A percentile compares a stretch with the other conserved stretches of the same genome.
Conservation (phyloP, 2,329 filamentous ascomycete genomes). For the Aspergillus arachidicola region DNA sequence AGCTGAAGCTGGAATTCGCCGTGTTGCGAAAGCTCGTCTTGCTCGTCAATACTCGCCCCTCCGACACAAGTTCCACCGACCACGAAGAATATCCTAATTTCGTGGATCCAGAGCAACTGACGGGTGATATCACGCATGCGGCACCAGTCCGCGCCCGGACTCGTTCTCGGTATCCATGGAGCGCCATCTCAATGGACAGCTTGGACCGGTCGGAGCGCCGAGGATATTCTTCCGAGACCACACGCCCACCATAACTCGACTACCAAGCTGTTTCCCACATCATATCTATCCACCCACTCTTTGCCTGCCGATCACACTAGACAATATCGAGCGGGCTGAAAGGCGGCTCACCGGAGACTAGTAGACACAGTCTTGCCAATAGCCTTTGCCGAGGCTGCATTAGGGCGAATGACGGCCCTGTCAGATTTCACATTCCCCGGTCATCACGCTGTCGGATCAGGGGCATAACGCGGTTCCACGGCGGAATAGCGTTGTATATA, state of each 20-base stretch:
- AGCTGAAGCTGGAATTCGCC: constrained; percentile 54
- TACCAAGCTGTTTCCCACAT: neutral
- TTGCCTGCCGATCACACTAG: neutral
- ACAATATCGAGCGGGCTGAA: neutral
- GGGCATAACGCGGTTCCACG: no score
- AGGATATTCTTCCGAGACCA: constrained; percentile 19
- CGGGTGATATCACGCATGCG: constrained; percentile 42
- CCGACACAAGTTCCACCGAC: constrained; percentile 34
- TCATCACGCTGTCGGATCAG: neutral
- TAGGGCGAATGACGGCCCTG: neutral
- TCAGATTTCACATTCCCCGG: neutral
- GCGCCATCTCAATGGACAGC: constrained; percentile 33
- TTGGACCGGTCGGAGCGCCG: constrained; percentile 28
- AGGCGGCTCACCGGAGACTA: neutral
- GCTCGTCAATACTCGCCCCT: constrained; percentile 37
- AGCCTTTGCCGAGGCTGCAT: neutral
- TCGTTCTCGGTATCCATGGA: constrained; percentile 23
- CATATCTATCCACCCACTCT: neutral
- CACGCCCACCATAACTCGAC: neutral
- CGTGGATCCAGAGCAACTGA: constrained; percentile 43
- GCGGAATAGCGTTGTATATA: neutral
- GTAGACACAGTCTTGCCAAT: neutral
- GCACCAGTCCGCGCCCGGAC: constrained; percentile 18
- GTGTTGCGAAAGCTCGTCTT: constrained; percentile 48
- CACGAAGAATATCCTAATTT: constrained; percentile 43